A percentile compares a stretch with the other conserved stretches of the same genome.
Evolutionary conservation across 352 stramenopile species (phyloP).

Genomic region (Phytopythium kandeliae): DNA sequence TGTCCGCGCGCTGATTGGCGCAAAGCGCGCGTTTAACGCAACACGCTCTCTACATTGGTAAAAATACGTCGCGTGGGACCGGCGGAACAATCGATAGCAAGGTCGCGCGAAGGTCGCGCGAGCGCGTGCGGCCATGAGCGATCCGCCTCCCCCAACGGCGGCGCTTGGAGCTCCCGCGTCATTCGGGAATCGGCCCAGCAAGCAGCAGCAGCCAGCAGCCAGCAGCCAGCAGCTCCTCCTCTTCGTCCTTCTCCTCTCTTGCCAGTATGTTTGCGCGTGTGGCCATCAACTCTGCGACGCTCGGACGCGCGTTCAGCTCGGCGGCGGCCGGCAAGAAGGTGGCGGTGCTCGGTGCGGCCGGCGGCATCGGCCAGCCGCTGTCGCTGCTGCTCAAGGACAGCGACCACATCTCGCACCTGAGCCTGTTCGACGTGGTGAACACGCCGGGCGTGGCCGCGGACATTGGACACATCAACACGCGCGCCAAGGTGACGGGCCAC

Average conservation of each 20-base stretch:
- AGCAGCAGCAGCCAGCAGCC: neutral
- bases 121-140: conserved; percentile 2
- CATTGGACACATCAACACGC: conserved; percentile 92
- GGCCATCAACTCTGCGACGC: conserved; percentile 11
- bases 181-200: conserved; percentile 2
- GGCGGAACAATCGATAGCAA: neutral
- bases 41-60: no score
- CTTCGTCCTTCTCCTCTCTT: neutral
- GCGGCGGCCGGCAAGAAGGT: conserved; percentile 70
- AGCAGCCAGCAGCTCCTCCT: neutral
- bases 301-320: conserved; percentile 50
- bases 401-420: conserved; percentile 94
- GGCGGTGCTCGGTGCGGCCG: conserved; percentile 89
- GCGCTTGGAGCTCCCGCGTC: neutral
- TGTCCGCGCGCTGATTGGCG: neutral
- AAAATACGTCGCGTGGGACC: neutral
- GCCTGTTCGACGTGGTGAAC: conserved; percentile 98
- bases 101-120: conserved; percentile 5
- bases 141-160: no score
- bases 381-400: conserved; percentile 98
- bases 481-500: conserved; percentile 66
- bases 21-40: conserved; percentile 5
- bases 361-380: conserved; percentile 98
- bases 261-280: conserved; percentile 17
- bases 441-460: conserved; percentile 98